Evolutionary conservation across 2,329 filamentous ascomycete species (phyloP).

Genomic region (Trichoderma koningii): DNA sequence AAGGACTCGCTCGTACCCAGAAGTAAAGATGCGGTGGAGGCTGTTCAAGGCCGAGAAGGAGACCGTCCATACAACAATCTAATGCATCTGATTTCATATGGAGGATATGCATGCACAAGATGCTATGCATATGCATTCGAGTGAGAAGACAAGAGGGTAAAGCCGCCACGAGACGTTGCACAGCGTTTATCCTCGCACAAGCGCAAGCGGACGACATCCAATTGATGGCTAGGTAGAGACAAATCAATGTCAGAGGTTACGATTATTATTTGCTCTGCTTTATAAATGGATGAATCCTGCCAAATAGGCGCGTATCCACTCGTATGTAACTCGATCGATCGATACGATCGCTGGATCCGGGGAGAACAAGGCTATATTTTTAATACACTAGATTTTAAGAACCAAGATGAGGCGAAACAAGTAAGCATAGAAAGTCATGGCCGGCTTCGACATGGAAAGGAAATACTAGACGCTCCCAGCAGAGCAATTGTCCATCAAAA

Average conservation of each 20-base stretch:
- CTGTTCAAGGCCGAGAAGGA: neutral
- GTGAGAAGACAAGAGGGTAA: neutral
- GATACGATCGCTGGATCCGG: constrained; percentile 20
- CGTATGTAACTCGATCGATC: constrained; percentile 7
- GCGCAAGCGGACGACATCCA: too few relatives aligned
- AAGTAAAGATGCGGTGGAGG: neutral
- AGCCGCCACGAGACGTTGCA: neutral
- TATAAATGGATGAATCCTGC: neutral
- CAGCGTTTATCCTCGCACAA: neutral
- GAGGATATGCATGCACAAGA: neutral
- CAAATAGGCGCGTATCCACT: constrained; percentile 1
- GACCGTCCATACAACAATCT: too few relatives aligned
- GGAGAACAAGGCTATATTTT: neutral
- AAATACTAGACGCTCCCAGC: neutral
- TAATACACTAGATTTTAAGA: neutral
- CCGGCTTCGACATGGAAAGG: neutral
- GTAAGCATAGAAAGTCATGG: neutral
- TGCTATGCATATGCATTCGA: neutral
- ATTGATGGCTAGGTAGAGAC: neutral
- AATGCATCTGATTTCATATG: neutral
- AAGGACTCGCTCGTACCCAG: neutral
- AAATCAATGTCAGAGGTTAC: neutral
- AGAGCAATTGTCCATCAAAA: constrained; percentile 41
- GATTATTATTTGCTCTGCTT: neutral
- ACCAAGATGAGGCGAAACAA: neutral